Evolutionary conservation across 1,139 yeast genomes (phyloP), one percentile per base, ranked within the genome.

Genomic region (Nematodospora anomalae): DNA sequence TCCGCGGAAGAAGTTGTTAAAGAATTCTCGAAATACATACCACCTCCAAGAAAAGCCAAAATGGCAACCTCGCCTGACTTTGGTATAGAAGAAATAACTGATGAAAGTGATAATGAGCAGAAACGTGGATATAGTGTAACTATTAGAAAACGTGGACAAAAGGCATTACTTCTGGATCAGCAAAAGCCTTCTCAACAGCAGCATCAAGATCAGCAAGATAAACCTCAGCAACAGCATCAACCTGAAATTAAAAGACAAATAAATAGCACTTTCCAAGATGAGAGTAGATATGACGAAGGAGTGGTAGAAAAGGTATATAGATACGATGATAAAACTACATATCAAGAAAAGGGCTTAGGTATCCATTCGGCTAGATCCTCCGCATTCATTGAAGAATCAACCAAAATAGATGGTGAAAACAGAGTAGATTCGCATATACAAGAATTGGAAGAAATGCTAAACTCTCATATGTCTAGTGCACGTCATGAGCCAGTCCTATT

Each of bases 371-470:
- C 51, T 58, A 20, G 34, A 12, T 29, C 42, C 8, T 33, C 40
- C 9, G 27, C 34, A 18, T 38, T 40, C 26, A 36, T 44, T 11
- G 50, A 37, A 27, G 47, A 44, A 26, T 44, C 47, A 2, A 43
- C 47, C 3, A 37, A 38, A 14, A 10, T 43, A 12, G 46, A 44
- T n/a, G 33, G 33, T 13, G 20, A 36, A 16, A 36, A 35, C 12
- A 35, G 28, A 11, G 36, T 37, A 4, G 42, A 67, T 34, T 48
- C 63, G 3, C 67, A 74, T 1, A 67, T 70, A 33, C 71, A 67
- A 46, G 76, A 71, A 30, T 63, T 70, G 32, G 73, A 68, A 41
- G 63, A 59, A 35, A 61, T 64, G 48, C 60, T 70, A 60, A 71
- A 67, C 35, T 38, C 43, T 3, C 46, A 44, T 26, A 38, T 45